A percentile compares a stretch with the other conserved stretches of the same genome.
Evolutionary conservation across 2,329 filamentous ascomycete genomes (phyloP).

Genomic region (Dryadomyces quercivorus): DNA sequence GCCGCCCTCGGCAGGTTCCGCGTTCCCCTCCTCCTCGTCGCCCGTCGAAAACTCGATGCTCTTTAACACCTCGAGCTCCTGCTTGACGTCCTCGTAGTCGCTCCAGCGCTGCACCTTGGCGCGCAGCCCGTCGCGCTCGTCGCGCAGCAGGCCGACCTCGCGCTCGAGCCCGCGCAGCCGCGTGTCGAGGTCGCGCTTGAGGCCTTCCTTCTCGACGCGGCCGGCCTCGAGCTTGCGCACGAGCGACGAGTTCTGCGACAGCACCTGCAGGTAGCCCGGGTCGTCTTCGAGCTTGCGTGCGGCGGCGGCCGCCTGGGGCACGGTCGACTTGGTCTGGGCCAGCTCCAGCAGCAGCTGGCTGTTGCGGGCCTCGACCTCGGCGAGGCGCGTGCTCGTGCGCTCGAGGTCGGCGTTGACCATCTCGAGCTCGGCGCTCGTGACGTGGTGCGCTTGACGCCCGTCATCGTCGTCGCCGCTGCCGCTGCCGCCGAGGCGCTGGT

Average conservation of each 20-base stretch:
- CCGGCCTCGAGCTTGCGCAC: conserved; percentile 77
- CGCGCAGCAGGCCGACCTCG: conserved; percentile 59
- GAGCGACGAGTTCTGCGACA: conserved; percentile 86
- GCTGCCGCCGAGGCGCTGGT: conserved; percentile 63
- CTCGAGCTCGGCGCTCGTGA: conserved; percentile 82
- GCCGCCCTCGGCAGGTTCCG: background rate
- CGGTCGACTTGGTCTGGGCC: conserved; percentile 71
- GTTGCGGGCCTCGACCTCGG: conserved; percentile 86
- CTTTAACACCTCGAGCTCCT: conserved; percentile 92
- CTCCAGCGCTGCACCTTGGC: conserved; percentile 76
- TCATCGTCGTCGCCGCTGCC: conserved; percentile 19
- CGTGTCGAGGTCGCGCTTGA: conserved; percentile 63
- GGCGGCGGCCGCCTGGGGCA: conserved; percentile 42
- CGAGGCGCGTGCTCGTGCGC: conserved; percentile 72
- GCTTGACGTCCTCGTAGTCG: conserved; percentile 93
- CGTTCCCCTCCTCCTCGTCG: conserved; percentile 55
- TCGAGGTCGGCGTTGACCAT: conserved; percentile 88
- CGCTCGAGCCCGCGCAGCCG: conserved; percentile 70
- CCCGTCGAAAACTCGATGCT: conserved; percentile 94
- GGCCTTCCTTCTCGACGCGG: conserved; percentile 70
- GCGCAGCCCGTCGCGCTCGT: conserved; percentile 71
- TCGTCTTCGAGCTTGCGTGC: conserved; percentile 64
- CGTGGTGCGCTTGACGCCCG: conserved; percentile 29
- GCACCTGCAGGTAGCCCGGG: conserved; percentile 72
- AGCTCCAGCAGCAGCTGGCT: conserved; percentile 86